Base-by-base conservation (phyloP, 2,329 filamentous ascomycete genomes). In the Trichophyton mentagrophytes region DNA sequence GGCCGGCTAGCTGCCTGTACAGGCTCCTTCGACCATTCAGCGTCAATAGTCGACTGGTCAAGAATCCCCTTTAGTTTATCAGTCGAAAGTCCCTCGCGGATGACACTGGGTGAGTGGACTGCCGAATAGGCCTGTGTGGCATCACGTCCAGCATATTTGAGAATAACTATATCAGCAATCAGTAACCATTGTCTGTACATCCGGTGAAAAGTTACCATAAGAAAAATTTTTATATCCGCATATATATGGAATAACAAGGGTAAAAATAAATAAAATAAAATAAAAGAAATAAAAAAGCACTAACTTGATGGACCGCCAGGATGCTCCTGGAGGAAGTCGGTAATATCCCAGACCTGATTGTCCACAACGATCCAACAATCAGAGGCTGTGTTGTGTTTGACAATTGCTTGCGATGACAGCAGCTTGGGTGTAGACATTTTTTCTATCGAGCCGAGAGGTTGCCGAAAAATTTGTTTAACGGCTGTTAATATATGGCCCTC, bases 341-440 rank as follows among this genome's bases (percentile, higher is more conserved):
- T 85, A 51, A 89, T 73, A 69, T 89, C 83, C 75, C 85, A 88
- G 30, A 88, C 84, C 66, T 81, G 80, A 53, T 80, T 80, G 69
- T 88, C 81, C 22, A 89, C 80, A 17, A 87, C 84, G 62, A 88
- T 81, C 86, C 86, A 89, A 66, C 81, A 79, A 65, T 84, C 71
- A 59, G 76, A 67, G 38, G 74, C 66, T 11, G 69, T 75, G 60
- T 76, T 80, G 67, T 85, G 82, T 20, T 36, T 46, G 27, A 42
- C 57, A 49, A 59, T 49, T 33, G 60, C 58, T 56, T 49, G 51
- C 38, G 58, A 55, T 4, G 62, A 60, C 47, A 63, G 25, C 27
- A 57, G 38, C 20, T 47, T 60, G 13, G 60, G 20, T 3, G 20
- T 22, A 44, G 55, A 15, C 55, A 57, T 57, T 20, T 57, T 20